Evolutionary conservation across 805 yeast genomes (phyloP).

Genomic region (Yarrowia deformans): DNA sequence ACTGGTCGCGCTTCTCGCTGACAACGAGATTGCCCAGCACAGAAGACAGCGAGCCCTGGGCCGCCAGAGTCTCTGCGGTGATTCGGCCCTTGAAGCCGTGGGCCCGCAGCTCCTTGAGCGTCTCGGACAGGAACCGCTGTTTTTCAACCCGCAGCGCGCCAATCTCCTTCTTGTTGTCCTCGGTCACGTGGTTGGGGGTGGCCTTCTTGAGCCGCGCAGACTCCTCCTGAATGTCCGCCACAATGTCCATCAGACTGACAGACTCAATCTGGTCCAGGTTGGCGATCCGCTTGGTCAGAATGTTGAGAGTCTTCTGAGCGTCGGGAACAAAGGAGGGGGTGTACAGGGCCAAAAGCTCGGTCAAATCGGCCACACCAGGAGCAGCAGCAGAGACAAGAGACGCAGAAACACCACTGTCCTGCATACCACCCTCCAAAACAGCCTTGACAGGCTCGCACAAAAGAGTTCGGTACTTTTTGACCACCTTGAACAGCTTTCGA

Average conservation of each 20-base stretch:
- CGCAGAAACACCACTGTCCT: background rate
- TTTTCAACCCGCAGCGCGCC: constrained; percentile 84
- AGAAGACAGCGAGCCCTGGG: constrained; percentile 67
- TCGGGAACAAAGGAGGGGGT: constrained; percentile 63
- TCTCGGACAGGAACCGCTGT: constrained; percentile 74
- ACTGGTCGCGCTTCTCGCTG: constrained; percentile 51
- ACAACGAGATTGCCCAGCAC: constrained; percentile 64
- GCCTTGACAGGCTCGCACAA: constrained; percentile 60
- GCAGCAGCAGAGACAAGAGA: background rate
- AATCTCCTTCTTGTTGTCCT: constrained; percentile 74
- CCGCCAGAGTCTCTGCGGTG: constrained; percentile 68
- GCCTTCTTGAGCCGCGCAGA: constrained; percentile 72
- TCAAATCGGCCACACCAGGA: background rate
- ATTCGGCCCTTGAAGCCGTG: constrained; percentile 77
- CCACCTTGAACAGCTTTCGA: constrained; percentile 77
- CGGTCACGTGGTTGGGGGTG: constrained; percentile 75
- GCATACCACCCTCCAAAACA: constrained; percentile 57
- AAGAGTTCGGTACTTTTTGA: constrained; percentile 77
- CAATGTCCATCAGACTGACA: constrained; percentile 62
- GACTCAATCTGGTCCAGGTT: constrained; percentile 51
- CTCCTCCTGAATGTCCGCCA: constrained; percentile 61
- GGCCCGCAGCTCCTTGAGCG: constrained; percentile 73
- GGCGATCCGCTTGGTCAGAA: constrained; percentile 60
- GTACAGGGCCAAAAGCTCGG: constrained; percentile 56
- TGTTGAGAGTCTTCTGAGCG: constrained; percentile 58